Evolutionary conservation across 768 basidiomycete genomes (phyloP).

Genomic region (Lactarius hatsudake): DNA sequence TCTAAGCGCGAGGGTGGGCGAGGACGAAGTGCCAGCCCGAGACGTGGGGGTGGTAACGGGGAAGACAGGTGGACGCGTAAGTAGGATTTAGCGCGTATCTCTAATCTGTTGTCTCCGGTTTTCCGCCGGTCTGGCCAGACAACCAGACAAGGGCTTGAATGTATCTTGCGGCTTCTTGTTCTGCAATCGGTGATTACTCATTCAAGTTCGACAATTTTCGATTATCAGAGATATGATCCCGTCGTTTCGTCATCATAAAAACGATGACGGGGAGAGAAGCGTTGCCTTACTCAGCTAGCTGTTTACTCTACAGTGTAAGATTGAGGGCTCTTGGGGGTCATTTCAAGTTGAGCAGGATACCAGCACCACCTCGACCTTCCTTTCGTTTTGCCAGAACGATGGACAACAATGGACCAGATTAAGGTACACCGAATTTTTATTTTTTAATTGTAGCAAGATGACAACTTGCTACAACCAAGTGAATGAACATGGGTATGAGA

Average conservation of each 20-base stretch:
- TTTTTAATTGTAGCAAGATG: neutral
- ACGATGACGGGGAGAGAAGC: neutral
- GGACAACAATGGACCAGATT: neutral
- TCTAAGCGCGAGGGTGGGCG: conserved; percentile 60
- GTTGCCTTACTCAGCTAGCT: neutral
- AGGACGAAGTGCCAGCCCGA: conserved; percentile 75
- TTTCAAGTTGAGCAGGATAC: neutral
- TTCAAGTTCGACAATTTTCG: neutral
- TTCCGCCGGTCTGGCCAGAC: neutral
- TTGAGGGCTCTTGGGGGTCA: neutral
- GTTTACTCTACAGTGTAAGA: neutral
- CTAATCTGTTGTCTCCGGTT: neutral
- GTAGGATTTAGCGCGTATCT: conserved; percentile 22
- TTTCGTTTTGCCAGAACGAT: neutral
- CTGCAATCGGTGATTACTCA: neutral
- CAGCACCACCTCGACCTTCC: neutral
- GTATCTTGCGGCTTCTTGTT: neutral
- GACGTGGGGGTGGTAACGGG: conserved; percentile 58
- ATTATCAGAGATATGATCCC: neutral
- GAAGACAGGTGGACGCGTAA: conserved; percentile 60
- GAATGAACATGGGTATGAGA: neutral
- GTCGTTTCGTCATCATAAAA: neutral
- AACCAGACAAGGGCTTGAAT: conserved; percentile 1
- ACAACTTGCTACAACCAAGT: neutral
- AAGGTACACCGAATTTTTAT: neutral